Base-by-base conservation (phyloP, 75 land plant genomes). In the Picea sitchensis region DNA sequence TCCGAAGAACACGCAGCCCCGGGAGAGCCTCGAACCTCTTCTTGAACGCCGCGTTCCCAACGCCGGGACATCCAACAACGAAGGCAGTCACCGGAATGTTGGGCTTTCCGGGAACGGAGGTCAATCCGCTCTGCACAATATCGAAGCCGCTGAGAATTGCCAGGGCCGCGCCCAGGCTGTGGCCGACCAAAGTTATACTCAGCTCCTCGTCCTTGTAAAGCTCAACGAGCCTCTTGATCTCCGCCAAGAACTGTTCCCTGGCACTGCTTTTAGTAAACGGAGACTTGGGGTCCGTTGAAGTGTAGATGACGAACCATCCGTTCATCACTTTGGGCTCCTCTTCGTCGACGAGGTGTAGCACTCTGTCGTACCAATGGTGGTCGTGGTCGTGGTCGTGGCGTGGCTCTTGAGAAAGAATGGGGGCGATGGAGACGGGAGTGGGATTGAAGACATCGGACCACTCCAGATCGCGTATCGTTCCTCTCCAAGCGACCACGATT, bases 401-500 rank as follows among this genome's bases (percentile, higher is more conserved):
- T 61, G 4, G 13, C 69, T 2, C 13, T 77, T 30, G 63, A 7
- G 78, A 36, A 12, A 78, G 32, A 36, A 91, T 32, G 7, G 76
- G 77, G 31, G 58, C 77, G 62, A 81, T 77, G 30, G 84, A 80
- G 0, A n/a, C 73, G 6, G 62, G 81, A 47, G 11, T 1, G 88
- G 86, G 26, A 4, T 81, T 68, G 13, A 85, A 26, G 31, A 87
- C 87, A 26, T 92, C 62, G 20, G 90, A 44, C 96, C 94, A 92
- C 84, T 92, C 96, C n/a, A 86, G 69, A 60, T 83, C 38, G 62
- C 86, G 76, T 0, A 75, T 80, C 2, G 94, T 90, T 20, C 92
- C 95, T 14, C 95, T 76, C 95, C 95, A 93, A 3, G 82, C 92
- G 17, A 93, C 83, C 81, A 81, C 67, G 56, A 93, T 84, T 47